Base-by-base conservation (phyloP, 768 basidiomycete species). In the Amanita pallidorosea region DNA sequence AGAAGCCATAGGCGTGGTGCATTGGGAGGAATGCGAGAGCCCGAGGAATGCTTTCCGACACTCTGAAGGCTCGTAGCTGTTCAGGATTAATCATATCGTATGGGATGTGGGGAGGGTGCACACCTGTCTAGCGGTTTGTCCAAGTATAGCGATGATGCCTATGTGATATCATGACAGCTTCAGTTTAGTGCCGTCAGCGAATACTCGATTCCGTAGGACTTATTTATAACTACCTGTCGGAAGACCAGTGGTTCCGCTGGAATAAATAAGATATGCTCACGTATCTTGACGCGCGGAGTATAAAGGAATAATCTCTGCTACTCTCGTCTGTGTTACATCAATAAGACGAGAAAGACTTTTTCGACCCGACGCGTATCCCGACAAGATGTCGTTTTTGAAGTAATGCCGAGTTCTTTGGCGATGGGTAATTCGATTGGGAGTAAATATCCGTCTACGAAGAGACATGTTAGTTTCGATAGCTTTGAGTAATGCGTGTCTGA, bases 151-250 rank as follows among this genome's bases (percentile, higher is more conserved):
- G 23, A 74, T 63, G 15, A 84, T 41, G 60, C 85, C 86, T 44
- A 56, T 86, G 84, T 1, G 84, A 77, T 22, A 84, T 76, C 83
- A 80, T 83, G n/a, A 86, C 80, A 6, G 76, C 85, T 86, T 17
- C 5, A 25, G 5, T 29, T 33, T 15, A 25, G 9, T 4, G 6
- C 9, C 7, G 44, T 45, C 1, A n/a, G 33, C 7, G 18, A 18
- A 23, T 35, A 20, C 12, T 23, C 33, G 18, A 22, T 8, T 33
- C 18, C 12, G 15, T 29, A 15, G 17, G n/a, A n/a, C 13, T 3
- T 34, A 15, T 34, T 34, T 7, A 25, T n/a, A 51, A 15, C 34
- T 42, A 18, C 85, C 84, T 75, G 88, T 88, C 0, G 86, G 84
- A 3, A 81, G 65, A 0, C 86, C 86, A 53, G 75, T 87, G 0